Percentiles rank a stretch among this genome's conserved stretches.
Evolutionary conservation across 805 yeast species (phyloP).

Genomic region (Spathaspora boniae): DNA sequence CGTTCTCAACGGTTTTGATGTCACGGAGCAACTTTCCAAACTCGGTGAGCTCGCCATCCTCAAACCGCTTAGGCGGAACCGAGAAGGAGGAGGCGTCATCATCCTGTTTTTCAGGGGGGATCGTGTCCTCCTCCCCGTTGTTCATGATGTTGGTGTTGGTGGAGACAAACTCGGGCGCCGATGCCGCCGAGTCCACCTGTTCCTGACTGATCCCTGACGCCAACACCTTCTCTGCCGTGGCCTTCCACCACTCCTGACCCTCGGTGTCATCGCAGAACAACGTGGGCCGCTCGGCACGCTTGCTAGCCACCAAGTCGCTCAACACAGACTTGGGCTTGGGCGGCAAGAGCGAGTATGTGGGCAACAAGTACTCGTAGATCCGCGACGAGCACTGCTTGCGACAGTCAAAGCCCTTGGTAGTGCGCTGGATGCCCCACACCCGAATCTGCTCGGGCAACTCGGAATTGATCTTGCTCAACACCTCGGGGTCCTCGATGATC

Average conservation of each 20-base stretch:
- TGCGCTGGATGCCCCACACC: conserved; percentile 89
- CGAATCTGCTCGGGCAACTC: conserved; percentile 81
- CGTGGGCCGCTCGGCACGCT: conserved; percentile 55
- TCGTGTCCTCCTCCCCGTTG: conserved; percentile 9
- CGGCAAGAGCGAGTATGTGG: conserved; percentile 84
- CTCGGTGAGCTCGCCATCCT: conserved; percentile 33
- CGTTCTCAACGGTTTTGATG: conserved; percentile 62
- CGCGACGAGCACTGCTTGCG: conserved; percentile 95
- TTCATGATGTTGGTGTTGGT: too few species aligned
- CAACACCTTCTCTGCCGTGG: conserved; percentile 32
- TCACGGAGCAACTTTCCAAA: conserved; percentile 43
- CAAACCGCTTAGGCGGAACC: conserved; percentile 16
- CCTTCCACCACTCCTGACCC: conserved; percentile 72
- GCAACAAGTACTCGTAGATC: conserved; percentile 88
- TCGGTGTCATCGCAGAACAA: conserved; percentile 56
- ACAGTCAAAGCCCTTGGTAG: conserved; percentile 89
- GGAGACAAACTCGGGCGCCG: too few species aligned
- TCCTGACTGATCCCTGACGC: conserved; percentile 15
- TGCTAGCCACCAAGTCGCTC: conserved; percentile 54
- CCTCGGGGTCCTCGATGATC: conserved; percentile 77
- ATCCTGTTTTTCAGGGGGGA: too few species aligned
- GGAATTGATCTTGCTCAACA: conserved; percentile 68
- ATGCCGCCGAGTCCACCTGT: conserved; percentile 7
- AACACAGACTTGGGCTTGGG: conserved; percentile 79
- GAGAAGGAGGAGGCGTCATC: conserved; percentile 12